Evolutionary conservation across 768 basidiomycete species (phyloP), one percentile per base, ranked within the genome.

Genomic region (Crassisporium funariophilum): DNA sequence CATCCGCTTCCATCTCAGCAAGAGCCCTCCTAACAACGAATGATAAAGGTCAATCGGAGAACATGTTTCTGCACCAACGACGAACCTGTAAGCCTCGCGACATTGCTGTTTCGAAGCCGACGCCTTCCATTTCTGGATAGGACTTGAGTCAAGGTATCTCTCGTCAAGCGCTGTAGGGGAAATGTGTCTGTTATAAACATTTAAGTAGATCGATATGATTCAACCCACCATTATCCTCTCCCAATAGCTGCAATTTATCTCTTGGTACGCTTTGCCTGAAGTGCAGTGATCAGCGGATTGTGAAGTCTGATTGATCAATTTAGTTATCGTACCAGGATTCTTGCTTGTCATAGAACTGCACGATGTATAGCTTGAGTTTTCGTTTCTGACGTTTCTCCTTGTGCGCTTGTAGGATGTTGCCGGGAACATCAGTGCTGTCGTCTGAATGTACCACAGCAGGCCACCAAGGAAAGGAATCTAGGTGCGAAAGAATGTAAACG

Each of bases 401-500:
- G 47, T 58, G 60, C 23, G 47, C 54, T 25, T 56, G 36, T 21
- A 60, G 35, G 41, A 77, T 66, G 22, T 71, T 69, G 17, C 41
- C 34, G 25, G 87, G 87, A n/a, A 92, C 76, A 0, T 61, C 62
- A 1, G 71, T 63, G 37, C 86, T 79, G 31, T 83, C 79, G 7
- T 78, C 75, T 19, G 84, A 81, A 41, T 76, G 84, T 12, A 94
- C 77, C 7, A 88, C 82, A 7, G 85, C 93, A 31, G 93, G 90
- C 84, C 88, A 95, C 84, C 84, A 95, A 1, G 93, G 93, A 56
- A 74, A 94, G 0, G 83, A 78, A 25, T 71, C 90, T 91, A 48
- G 20, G 10, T 3, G 29, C 29, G 29, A 3, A 31, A n/a, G 39
- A n/a, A 46, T 10, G 7, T 17, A 40, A 37, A 41, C 38, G 54